Percentiles rank a stretch among this genome's conserved stretches.
Evolutionary conservation across 768 basidiomycete genomes (phyloP).

Genomic region (Serendipita vermifera): DNA sequence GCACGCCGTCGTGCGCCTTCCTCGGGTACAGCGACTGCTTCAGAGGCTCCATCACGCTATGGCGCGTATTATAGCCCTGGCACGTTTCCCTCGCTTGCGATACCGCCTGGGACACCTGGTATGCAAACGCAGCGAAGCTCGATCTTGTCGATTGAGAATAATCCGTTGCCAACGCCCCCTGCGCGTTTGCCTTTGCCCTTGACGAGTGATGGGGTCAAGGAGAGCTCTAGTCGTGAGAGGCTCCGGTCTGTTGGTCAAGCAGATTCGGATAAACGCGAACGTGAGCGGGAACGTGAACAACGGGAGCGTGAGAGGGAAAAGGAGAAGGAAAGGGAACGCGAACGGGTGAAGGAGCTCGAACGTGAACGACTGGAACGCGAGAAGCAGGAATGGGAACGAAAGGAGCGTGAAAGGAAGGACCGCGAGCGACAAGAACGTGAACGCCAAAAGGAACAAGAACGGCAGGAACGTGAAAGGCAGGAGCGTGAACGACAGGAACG

Average conservation of each 20-base stretch:
- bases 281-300: slow-evolving; percentile 2
- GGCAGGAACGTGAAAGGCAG: too few relatives aligned
- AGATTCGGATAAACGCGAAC: not conserved
- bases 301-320: slow-evolving; percentile 4
- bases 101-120: not conserved
- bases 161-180: not conserved
- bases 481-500: too few relatives aligned
- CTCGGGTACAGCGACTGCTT: too few relatives aligned
- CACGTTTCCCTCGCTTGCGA: not conserved
- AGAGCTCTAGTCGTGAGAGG: not conserved
- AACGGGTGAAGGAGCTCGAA: slow-evolving; percentile 6
- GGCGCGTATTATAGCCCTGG: slow-evolving; percentile 1
- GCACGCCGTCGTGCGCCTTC: too few relatives aligned
- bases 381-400: not conserved
- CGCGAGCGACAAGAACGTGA: slow-evolving; percentile 16
- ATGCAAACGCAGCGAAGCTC: not conserved
- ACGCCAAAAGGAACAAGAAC: not conserved
- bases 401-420: slow-evolving; percentile 17
- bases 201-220: not conserved
- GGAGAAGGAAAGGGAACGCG: slow-evolving; percentile 2
- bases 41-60: not conserved
- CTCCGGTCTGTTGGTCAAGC: not conserved
- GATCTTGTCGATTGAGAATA: not conserved
- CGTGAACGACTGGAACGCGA: not conserved
- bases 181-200: not conserved